These are phyloP conservation scores for Coffea humblotiana DNA, from an alignment of 305 asterid species.

Conservation along the genomic window DNA sequence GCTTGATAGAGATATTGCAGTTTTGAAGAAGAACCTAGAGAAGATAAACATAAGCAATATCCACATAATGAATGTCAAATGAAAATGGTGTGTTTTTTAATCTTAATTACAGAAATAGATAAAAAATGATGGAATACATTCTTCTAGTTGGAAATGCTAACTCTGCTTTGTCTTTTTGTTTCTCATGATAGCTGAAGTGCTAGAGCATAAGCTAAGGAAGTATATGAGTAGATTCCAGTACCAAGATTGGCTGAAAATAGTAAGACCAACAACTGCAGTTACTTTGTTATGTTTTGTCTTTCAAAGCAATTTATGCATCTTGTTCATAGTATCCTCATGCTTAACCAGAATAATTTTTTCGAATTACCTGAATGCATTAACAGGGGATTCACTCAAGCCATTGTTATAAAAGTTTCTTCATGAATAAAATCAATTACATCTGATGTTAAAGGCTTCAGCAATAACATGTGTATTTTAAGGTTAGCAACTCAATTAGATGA, in stretches of 20 bases:
- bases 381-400: constrained; percentile 98
- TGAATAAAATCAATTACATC: constrained; percentile 96
- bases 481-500: constrained; percentile 20
- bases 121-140: not conserved
- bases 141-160: constrained; percentile 34
- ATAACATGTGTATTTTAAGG: too few relatives aligned
- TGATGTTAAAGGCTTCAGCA: constrained; percentile 93
- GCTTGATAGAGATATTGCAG: too few relatives aligned
- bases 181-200: constrained; percentile 75
- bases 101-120: not conserved
- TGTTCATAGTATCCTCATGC: constrained; percentile 99
- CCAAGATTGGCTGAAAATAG: constrained; percentile 98
- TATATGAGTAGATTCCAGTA: constrained; percentile 98
- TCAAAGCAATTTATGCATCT: constrained; percentile 89
- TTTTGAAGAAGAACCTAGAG: too few relatives aligned
- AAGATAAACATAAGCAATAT: too few relatives aligned
- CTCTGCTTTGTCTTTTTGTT: constrained; percentile 82
- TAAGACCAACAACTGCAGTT: constrained; percentile 92
- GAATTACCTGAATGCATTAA: constrained; percentile 93
- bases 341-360: constrained; percentile 91
- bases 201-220: constrained; percentile 75
- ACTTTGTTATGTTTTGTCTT: constrained; percentile 90
- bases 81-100: not conserved
- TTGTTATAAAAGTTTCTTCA: constrained; percentile 98
- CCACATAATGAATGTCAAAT: too few relatives aligned